These are phyloP conservation scores for Serpula lacrymans DNA, from an alignment of 768 basidiomycete genomes.

Conservation along the genomic window DNA sequence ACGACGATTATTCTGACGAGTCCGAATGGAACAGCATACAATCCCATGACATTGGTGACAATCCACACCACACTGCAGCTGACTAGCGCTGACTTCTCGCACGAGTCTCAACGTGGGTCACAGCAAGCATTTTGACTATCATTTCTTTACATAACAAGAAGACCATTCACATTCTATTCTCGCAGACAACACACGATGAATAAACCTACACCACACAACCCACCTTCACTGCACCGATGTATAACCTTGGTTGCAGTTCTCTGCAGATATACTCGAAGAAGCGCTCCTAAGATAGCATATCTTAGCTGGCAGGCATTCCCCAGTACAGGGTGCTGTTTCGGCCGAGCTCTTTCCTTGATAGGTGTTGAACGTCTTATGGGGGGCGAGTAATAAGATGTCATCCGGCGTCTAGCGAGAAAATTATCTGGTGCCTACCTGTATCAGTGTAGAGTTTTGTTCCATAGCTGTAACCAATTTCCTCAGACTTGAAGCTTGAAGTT, in stretches of 20 bases:
- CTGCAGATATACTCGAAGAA: constrained; percentile 52
- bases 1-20: no score
- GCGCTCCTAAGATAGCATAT: constrained; percentile 75
- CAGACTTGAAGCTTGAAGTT: background rate
- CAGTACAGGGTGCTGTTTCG: constrained; percentile 48
- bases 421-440: constrained; percentile 14
- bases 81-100: no score
- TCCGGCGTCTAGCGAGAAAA: background rate
- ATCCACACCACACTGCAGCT: no score
- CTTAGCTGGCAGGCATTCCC: constrained; percentile 54
- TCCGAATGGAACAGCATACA: no score
- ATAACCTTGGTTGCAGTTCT: constrained; percentile 61
- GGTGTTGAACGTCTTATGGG: constrained; percentile 51
- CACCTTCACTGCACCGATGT: constrained; percentile 46
- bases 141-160: no score
- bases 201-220: no score
- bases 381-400: background rate
- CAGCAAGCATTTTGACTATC: no score
- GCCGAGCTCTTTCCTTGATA: constrained; percentile 70
- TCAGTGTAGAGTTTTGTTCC: constrained; percentile 17
- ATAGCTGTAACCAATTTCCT: constrained; percentile 11
- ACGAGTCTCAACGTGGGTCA: no score
- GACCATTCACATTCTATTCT: no score
- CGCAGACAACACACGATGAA: no score
- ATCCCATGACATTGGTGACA: no score